Conservation (phyloP, 352 stramenopile genomes). For the Pythium pyrilobum region DNA sequence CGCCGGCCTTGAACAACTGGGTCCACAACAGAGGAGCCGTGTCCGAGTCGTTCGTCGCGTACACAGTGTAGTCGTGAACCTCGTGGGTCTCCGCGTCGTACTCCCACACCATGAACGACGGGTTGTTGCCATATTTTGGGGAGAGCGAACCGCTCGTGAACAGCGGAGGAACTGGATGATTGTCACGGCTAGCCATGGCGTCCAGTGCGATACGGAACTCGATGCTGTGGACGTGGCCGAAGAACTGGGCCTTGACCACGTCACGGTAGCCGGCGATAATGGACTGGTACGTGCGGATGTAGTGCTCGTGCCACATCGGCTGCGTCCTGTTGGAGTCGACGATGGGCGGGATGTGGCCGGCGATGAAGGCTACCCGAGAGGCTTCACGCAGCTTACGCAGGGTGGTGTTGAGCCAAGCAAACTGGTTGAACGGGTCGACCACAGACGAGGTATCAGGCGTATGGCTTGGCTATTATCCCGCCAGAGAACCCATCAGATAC, state of each 20-base stretch:
- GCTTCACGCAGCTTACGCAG: conserved; percentile 40
- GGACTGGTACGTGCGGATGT: conserved; percentile 75
- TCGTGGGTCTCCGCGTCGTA: conserved; percentile 61
- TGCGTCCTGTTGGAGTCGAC: conserved; percentile 81
- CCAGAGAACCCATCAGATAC: background rate
- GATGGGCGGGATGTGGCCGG: conserved; percentile 88
- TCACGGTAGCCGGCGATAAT: conserved; percentile 58
- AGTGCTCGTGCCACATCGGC: conserved; percentile 82
- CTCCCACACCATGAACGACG: conserved; percentile 88
- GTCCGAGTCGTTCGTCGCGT: conserved; percentile 65
- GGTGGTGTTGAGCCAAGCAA: conserved; percentile 82
- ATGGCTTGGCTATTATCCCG: conserved; percentile 51
- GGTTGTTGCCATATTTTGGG: conserved; percentile 87
- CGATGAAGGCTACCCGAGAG: conserved; percentile 73
- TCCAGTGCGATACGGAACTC: conserved; percentile 74
- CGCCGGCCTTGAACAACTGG: conserved; percentile 42
- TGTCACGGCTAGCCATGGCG: conserved; percentile 15
- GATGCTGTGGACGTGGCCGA: conserved; percentile 91
- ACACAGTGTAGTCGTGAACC: conserved; percentile 64
- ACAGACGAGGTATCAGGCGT: conserved; percentile 54
- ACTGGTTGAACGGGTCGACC: conserved; percentile 88
- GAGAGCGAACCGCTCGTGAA: conserved; percentile 81
- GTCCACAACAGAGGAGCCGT: conserved; percentile 38
- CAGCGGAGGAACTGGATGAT: conserved; percentile 45
- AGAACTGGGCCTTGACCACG: conserved; percentile 84